Conservation (phyloP, 345 rosid species). For the Noccaea caerulescens region DNA sequence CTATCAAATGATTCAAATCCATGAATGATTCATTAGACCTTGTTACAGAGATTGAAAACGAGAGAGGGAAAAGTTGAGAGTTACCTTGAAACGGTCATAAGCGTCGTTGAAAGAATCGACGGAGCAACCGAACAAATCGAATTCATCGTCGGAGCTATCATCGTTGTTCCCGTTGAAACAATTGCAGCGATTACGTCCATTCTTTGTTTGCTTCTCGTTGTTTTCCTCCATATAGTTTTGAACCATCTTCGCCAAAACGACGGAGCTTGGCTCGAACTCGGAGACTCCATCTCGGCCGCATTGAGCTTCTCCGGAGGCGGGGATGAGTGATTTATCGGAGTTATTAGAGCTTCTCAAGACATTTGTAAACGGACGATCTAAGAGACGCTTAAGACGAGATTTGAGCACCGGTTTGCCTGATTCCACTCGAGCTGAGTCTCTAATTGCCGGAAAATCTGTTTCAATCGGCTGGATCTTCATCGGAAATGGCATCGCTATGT, state of each 20-base stretch:
- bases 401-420: slow-evolving; percentile 52
- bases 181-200: slow-evolving; percentile 75
- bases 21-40: slow-evolving; percentile 13
- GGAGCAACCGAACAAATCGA: slow-evolving; percentile 54
- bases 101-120: slow-evolving; percentile 52
- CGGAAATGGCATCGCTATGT: slow-evolving; percentile 50
- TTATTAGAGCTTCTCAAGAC: slow-evolving; percentile 46
- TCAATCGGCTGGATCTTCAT: slow-evolving; percentile 78
- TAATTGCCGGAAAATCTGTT: slow-evolving; percentile 38
- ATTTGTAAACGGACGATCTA: slow-evolving; percentile 61
- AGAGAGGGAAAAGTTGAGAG: not conserved
- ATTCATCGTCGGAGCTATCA: slow-evolving; percentile 86
- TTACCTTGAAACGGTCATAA: slow-evolving; percentile 72
- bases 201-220: slow-evolving; percentile 71
- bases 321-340: slow-evolving; percentile 50
- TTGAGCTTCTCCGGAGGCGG: slow-evolving; percentile 34
- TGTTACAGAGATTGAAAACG: not conserved
- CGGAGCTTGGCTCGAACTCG: slow-evolving; percentile 81
- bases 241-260: slow-evolving; percentile 71
- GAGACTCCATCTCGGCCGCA: slow-evolving; percentile 26
- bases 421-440: slow-evolving; percentile 50
- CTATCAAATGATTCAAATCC: slow-evolving; percentile 45
- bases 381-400: slow-evolving; percentile 51
- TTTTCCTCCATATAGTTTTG: slow-evolving; percentile 77
- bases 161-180: slow-evolving; percentile 77